These are phyloP conservation scores for Flagelloscypha sp. DNA, from an alignment of 768 basidiomycete species.

Conservation along the genomic window DNA sequence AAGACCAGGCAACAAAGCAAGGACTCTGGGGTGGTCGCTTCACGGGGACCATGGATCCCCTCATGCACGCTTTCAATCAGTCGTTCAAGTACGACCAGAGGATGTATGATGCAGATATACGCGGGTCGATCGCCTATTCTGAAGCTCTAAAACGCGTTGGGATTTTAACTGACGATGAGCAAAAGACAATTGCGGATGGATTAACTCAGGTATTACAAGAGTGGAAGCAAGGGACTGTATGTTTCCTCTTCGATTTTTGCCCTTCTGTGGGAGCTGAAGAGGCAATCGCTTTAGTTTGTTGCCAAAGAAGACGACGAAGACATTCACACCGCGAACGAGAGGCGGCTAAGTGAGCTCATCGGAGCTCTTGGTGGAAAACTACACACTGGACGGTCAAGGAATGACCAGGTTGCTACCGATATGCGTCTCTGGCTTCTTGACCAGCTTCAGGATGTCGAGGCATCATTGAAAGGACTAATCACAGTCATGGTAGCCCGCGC, in stretches of 20 bases:
- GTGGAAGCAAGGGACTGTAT: constrained; percentile 73
- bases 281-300: constrained; percentile 46
- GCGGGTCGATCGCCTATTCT: constrained; percentile 92
- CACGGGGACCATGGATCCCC: constrained; percentile 81
- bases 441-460: constrained; percentile 60
- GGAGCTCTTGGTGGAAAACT: constrained; percentile 91
- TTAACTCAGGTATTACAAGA: constrained; percentile 70
- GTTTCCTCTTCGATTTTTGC: constrained; percentile 15
- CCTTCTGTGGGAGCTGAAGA: constrained; percentile 1
- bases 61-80: constrained; percentile 99
- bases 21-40: constrained; percentile 88
- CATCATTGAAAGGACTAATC: constrained; percentile 67
- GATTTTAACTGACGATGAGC: constrained; percentile 76
- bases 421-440: constrained; percentile 94
- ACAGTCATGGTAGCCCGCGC: constrained; percentile 88
- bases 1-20: constrained; percentile 44
- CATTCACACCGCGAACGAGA: constrained; percentile 98
- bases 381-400: constrained; percentile 93
- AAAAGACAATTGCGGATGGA: constrained; percentile 62
- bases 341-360: constrained; percentile 86
- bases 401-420: constrained; percentile 98
- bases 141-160: constrained; percentile 75
- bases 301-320: constrained; percentile 89
- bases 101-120: constrained; percentile 89
- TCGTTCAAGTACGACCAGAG: constrained; percentile 90